Percentiles rank a stretch among this genome's conserved stretches.
These are phyloP conservation scores for Coemansia sp. DNA, from an alignment of 192 early-diverging fungal species.

Conservation along the genomic window DNA sequence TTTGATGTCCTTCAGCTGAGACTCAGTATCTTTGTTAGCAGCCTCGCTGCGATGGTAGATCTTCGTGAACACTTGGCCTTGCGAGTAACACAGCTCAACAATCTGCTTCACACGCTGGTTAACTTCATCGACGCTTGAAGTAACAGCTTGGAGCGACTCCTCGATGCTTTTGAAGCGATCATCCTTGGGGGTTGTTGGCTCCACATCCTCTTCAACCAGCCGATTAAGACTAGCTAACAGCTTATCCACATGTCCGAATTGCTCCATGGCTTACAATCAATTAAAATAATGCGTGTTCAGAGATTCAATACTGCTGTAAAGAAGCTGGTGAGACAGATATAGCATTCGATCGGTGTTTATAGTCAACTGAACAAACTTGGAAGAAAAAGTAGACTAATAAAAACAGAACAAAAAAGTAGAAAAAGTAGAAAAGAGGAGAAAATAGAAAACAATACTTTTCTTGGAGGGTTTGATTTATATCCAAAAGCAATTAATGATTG, in stretches of 20 bases:
- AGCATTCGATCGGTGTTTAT: not conserved
- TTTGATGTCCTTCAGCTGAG: slow-evolving; percentile 8
- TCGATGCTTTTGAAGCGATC: slow-evolving; percentile 4
- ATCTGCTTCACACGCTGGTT: slow-evolving; percentile 12
- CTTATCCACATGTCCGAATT: slow-evolving; percentile 5
- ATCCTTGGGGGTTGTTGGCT: not conserved
- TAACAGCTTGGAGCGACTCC: not conserved
- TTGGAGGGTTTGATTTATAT: not conserved
- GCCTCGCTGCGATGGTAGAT: slow-evolving; percentile 6
- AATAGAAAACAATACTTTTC: not conserved
- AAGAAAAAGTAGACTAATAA: not conserved
- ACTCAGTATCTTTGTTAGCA: slow-evolving; percentile 3
- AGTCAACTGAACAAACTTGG: not conserved
- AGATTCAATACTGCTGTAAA: too few relatives aligned
- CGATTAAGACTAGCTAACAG: slow-evolving; percentile 10
- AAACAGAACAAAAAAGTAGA: not conserved
- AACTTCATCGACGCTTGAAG: slow-evolving; percentile 1
- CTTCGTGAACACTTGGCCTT: slow-evolving; percentile 17
- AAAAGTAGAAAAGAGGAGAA: not conserved
- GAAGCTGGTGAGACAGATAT: too few relatives aligned
- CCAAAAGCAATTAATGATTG: too few relatives aligned
- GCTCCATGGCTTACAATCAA: not conserved
- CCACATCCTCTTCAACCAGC: slow-evolving; percentile 4
- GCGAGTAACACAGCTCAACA: slow-evolving; percentile 14
- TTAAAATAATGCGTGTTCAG: not conserved